Percentiles rank a stretch among this genome's conserved stretches.
phyloP scores from a whole-genome alignment of 371 early-diverging fungal species.

The Mortierella sp. region DNA sequence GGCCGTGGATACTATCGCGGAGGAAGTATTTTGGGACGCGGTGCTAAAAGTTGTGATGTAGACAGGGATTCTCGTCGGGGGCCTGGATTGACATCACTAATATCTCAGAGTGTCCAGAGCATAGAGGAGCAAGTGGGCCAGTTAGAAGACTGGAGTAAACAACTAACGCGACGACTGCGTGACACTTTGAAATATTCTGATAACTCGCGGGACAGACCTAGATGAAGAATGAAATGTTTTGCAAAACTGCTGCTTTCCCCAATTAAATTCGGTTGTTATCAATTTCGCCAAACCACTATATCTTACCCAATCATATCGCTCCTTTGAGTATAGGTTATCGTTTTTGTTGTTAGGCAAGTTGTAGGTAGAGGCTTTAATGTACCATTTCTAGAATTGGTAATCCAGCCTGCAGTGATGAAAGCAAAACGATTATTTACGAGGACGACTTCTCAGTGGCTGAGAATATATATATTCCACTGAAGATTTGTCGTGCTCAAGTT shows the following conservation, averaged over 20 bases:
- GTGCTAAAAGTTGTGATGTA: background rate
- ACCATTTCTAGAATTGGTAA: too few species aligned
- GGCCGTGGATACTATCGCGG: background rate
- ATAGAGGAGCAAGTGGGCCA: conserved; percentile 23
- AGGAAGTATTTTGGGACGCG: background rate
- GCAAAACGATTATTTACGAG: too few species aligned
- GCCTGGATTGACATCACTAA: conserved; percentile 3
- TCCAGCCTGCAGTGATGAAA: too few species aligned
- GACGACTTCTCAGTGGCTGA: too few species aligned
- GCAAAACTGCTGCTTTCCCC: background rate
- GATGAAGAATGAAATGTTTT: background rate
- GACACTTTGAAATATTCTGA: conserved; percentile 7
- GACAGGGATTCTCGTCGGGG: background rate
- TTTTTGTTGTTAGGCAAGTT: too few species aligned
- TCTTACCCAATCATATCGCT: too few species aligned
- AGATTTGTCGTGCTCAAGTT: too few species aligned
- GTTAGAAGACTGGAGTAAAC: conserved; percentile 9
- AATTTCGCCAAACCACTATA: too few species aligned
- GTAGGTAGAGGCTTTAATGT: too few species aligned
- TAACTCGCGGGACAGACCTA: background rate
- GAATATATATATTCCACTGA: too few species aligned
- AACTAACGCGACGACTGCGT: conserved; percentile 3
- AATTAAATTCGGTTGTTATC: too few species aligned
- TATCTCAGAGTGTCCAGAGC: conserved; percentile 12
- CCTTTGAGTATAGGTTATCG: too few species aligned